Evolutionary conservation across 371 early-diverging fungal genomes (phyloP).

Genomic region (Syncephalastrum sp.): DNA sequence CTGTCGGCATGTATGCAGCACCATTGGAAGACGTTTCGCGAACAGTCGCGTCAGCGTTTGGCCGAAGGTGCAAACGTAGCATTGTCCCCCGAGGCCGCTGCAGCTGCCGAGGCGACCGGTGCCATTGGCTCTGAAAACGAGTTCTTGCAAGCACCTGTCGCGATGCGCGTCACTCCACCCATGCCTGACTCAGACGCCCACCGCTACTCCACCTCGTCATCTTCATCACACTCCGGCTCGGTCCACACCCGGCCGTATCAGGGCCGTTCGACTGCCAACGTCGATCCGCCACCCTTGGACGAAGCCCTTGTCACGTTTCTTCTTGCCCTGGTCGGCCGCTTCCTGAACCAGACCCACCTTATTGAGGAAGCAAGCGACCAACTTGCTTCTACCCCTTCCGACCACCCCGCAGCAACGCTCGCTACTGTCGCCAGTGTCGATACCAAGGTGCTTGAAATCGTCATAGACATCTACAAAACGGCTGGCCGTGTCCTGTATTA

Average conservation of each 20-base stretch:
- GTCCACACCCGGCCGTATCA: no score
- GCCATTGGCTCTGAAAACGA: constrained; percentile 16
- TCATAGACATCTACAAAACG: constrained; percentile 59
- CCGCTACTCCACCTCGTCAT: no score
- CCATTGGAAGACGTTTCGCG: constrained; percentile 66
- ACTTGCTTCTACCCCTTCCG: constrained; percentile 33
- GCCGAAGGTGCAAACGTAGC: constrained; percentile 11
- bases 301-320: constrained; percentile 68
- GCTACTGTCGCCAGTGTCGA: constrained; percentile 20
- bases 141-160: constrained; percentile 12
- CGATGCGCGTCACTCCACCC: not conserved
- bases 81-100: constrained; percentile 13
- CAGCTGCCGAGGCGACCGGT: constrained; percentile 19
- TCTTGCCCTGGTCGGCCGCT: constrained; percentile 61
- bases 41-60: constrained; percentile 22
- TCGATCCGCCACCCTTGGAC: constrained; percentile 75
- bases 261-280: not conserved
- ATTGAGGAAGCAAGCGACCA: constrained; percentile 32
- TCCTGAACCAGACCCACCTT: constrained; percentile 55
- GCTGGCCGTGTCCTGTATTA: constrained; percentile 79
- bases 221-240: no score
- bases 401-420: constrained; percentile 12
- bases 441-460: constrained; percentile 37
- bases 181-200: no score
- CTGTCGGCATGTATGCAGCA: constrained; percentile 75